Base-by-base conservation (phyloP, 2,329 filamentous ascomycete species). In the Cladosporium phlei region DNA sequence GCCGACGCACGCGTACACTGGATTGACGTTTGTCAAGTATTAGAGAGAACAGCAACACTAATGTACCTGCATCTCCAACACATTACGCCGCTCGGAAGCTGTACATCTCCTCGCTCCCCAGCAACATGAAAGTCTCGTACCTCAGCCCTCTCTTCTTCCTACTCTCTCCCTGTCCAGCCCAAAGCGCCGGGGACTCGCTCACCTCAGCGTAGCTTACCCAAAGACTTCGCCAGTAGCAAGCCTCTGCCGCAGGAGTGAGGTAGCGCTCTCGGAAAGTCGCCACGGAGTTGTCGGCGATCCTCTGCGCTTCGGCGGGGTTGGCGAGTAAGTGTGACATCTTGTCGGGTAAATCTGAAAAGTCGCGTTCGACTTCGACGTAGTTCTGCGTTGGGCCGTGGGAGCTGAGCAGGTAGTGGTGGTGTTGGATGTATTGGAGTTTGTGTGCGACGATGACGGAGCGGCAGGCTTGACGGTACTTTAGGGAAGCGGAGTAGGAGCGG, bases 201-300 rank as follows among this genome's bases (percentile, higher is more conserved):
- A 56, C 49, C 12, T 16, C 29, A 2, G 50, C 46, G 38, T 55
- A 56, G 7, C 49, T 51, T 24, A 38, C 30, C 38, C 43, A 49
- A 10, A 56, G 49, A n/a, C 47, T 50, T 30, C 54, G 39, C 52
- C 51, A 55, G 1, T 67, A 68, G 42, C 59, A 61, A 12, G 54
- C 48, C 24, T 54, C 54, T 2, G 59, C 59, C 4, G 59, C 55
- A 16, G 52, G 48, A 4, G 55, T 59, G 21, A 78, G 60, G 54
- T 78, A 78, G 3, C 72, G 62, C 53, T 78, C 74, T 2, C 75
- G 67, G 54, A 78, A 77, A 12, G 67, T 70, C 32, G 57, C 57
- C 5, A 72, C 66, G 3, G 65, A 67, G 53, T 78, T 76, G 21
- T 69, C 60, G 11, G 76, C 76, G 44, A 80, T 76, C 25, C 59